These are phyloP conservation scores for Ustilago trichophora DNA, from an alignment of 1,284 basidiomycete species.

Conservation along the genomic window DNA sequence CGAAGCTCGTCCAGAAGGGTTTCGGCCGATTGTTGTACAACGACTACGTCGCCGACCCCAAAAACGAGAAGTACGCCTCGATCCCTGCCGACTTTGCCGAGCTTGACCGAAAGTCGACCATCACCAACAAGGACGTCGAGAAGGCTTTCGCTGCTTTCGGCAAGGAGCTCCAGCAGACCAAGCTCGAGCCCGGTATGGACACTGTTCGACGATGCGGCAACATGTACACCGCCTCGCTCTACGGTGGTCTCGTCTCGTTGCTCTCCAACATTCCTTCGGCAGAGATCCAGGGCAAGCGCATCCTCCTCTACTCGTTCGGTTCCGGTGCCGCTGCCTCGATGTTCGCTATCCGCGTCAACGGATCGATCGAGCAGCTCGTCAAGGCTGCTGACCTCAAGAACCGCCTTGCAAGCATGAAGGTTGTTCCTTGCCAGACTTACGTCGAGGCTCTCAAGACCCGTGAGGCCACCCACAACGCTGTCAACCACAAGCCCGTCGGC, in stretches of 20 bases:
- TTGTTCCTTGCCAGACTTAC: conserved; percentile 87
- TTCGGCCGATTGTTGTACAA: conserved; percentile 92
- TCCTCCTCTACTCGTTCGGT: conserved; percentile 93
- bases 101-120: conserved; percentile 70
- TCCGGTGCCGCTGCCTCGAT: conserved; percentile 90
- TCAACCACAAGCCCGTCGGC: conserved; percentile 84
- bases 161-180: conserved; percentile 50
- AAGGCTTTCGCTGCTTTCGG: conserved; percentile 71
- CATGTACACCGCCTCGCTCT: conserved; percentile 98
- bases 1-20: conserved; percentile 97
- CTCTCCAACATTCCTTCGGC: conserved; percentile 53
- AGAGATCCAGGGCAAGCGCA: conserved; percentile 66
- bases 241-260: conserved; percentile 83
- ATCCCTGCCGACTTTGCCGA: conserved; percentile 75
- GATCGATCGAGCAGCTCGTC: conserved; percentile 81
- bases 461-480: conserved; percentile 95
- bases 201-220: conserved; percentile 74
- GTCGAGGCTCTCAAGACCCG: conserved; percentile 75
- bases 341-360: conserved; percentile 85
- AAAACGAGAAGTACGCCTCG: conserved; percentile 76
- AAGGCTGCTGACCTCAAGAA: conserved; percentile 81
- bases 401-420: conserved; percentile 84
- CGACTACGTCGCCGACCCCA: conserved; percentile 86
- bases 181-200: conserved; percentile 64
- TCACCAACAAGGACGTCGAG: conserved; percentile 93